Conservation (phyloP, 345 rosid genomes). For the Euphorbia tirucalli region DNA sequence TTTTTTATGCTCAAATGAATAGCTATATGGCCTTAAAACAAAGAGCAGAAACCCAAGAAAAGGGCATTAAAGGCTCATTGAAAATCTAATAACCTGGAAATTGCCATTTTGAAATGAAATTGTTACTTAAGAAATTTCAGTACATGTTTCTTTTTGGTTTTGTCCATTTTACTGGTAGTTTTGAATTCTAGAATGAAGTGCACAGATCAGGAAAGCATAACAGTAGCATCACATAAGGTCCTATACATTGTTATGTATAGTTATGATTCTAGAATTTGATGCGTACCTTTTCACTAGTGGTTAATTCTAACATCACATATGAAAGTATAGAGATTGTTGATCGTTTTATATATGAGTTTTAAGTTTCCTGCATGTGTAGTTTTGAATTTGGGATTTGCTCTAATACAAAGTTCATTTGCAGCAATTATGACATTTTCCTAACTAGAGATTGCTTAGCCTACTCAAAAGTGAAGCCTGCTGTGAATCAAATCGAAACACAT, state of each 20-base stretch:
- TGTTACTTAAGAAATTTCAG: not conserved
- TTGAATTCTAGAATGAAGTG: not conserved
- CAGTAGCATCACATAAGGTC: too few relatives aligned
- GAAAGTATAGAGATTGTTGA: not conserved
- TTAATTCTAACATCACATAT: not conserved
- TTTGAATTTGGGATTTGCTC: constrained; percentile 5
- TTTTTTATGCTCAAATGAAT: not conserved
- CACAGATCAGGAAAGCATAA: not conserved
- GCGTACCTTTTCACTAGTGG: not conserved
- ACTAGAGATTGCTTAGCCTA: constrained; percentile 90
- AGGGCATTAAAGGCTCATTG: not conserved
- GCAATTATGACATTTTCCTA: constrained; percentile 82
- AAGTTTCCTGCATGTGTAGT: not conserved
- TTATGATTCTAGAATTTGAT: not conserved
- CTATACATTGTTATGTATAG: too few relatives aligned
- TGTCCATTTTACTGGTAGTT: not conserved
- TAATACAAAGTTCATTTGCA: constrained; percentile 33
- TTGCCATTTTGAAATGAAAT: not conserved
- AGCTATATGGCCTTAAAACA: not conserved
- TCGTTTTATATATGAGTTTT: not conserved
- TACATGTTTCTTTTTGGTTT: not conserved
- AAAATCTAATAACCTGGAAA: not conserved
- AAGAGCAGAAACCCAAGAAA: not conserved
- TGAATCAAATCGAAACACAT: constrained; percentile 88
- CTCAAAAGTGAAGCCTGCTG: constrained; percentile 94